A percentile compares a stretch with the other conserved stretches of the same genome.
Evolutionary conservation across 305 asterid species (phyloP).

Genomic region (Fraxinus nigra): DNA sequence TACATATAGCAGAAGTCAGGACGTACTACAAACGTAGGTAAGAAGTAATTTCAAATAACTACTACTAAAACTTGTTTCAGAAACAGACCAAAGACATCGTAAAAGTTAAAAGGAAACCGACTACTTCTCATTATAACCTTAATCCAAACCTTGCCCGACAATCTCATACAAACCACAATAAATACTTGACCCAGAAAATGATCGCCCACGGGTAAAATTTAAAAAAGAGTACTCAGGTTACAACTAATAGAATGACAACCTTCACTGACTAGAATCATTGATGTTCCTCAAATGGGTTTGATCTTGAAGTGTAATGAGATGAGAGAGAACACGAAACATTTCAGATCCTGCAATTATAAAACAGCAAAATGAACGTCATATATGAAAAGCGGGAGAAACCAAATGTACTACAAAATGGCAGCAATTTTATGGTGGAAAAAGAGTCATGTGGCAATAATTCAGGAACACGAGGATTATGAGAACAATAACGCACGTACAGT

Average conservation of each 20-base stretch:
- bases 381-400: not conserved
- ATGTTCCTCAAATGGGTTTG: conserved; percentile 66
- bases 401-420: not conserved
- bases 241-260: not conserved
- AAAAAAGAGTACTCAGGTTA: not conserved
- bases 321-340: conserved; percentile 87
- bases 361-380: not conserved
- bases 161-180: not conserved
- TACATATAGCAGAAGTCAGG: not conserved
- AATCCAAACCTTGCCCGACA: not conserved
- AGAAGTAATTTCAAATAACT: not conserved
- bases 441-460: not conserved
- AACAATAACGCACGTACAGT: not conserved
- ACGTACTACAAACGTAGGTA: not conserved
- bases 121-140: not conserved
- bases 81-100: not conserved
- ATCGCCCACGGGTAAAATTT: not conserved
- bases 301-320: conserved; percentile 93
- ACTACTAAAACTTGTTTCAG: not conserved
- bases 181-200: not conserved
- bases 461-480: not conserved
- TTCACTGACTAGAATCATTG: not conserved
- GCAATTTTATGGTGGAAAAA: not conserved
- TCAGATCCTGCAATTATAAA: conserved; percentile 65
- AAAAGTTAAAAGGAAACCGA: not conserved